Percentiles rank a stretch among this genome's conserved stretches.
phyloP scores from a whole-genome alignment of 352 stramenopile genomes.

The Thalassiosira sp. region DNA sequence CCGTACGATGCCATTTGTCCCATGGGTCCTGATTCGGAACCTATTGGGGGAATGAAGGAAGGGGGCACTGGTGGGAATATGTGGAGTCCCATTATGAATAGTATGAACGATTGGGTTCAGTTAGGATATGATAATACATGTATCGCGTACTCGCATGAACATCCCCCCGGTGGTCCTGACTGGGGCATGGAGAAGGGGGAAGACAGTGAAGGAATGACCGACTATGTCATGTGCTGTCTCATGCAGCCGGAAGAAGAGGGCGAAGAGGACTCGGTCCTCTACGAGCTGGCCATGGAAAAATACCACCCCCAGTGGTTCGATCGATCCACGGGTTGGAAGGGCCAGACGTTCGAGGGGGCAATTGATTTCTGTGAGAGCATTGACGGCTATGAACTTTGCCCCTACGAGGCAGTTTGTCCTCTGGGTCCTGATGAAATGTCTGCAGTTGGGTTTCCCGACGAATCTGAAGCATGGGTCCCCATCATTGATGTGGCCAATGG shows the following conservation, averaged over 20 bases:
- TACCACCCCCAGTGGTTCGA: slow-evolving; percentile 7
- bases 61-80: neutral
- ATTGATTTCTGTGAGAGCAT: slow-evolving; percentile 17
- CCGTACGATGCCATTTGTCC: slow-evolving; percentile 18
- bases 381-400: slow-evolving; percentile 18
- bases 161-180: neutral
- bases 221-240: slow-evolving; percentile 24
- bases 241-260: neutral
- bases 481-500: neutral
- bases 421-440: neutral
- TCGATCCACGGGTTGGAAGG: slow-evolving; percentile 4
- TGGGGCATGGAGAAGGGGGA: slow-evolving; percentile 34
- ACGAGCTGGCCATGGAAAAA: neutral
- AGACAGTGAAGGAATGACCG: slow-evolving; percentile 28
- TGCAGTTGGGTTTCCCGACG: neutral
- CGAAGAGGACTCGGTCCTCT: neutral
- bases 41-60: slow-evolving; percentile 1
- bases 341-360: slow-evolving; percentile 8
- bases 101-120: slow-evolving; percentile 13
- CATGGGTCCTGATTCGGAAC: neutral
- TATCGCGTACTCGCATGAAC: neutral
- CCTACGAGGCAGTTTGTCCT: slow-evolving; percentile 29
- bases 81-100: neutral
- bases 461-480: slow-evolving; percentile 5
- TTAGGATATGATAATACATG: neutral